Percentiles rank a stretch among this genome's conserved stretches.
These are phyloP conservation scores for Diplosphaera chodatii DNA, from an alignment of 139 green algal genomes.

Conservation along the genomic window DNA sequence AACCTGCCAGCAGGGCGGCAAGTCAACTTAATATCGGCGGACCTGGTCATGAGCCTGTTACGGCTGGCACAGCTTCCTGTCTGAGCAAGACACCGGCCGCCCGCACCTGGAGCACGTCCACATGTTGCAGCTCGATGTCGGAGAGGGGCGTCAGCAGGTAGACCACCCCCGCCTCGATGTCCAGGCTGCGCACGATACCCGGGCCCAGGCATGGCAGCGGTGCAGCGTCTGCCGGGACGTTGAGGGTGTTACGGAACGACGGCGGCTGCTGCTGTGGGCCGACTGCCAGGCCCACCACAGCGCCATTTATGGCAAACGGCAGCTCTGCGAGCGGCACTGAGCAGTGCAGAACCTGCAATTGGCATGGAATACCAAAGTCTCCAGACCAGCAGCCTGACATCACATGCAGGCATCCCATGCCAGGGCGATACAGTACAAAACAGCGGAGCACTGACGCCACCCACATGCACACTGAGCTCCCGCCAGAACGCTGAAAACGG, in stretches of 20 bases:
- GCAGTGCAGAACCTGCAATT: conserved; percentile 26
- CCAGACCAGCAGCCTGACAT: no score
- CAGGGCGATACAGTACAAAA: no score
- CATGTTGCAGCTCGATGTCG: conserved; percentile 25
- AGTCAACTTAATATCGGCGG: not conserved
- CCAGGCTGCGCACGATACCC: conserved; percentile 59
- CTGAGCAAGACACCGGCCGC: no score
- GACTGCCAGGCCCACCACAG: conserved; percentile 52
- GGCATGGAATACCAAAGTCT: not conserved
- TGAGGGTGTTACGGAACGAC: not conserved
- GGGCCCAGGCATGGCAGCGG: conserved; percentile 58
- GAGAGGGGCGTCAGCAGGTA: conserved; percentile 57
- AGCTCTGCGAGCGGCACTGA: conserved; percentile 26
- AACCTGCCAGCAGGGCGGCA: conserved; percentile 38
- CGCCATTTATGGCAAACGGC: conserved; percentile 51
- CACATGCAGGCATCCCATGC: no score
- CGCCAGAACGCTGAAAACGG: conserved; percentile 35
- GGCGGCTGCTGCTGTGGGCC: conserved; percentile 1
- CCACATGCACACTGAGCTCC: conserved; percentile 23
- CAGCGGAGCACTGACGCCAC: no score
- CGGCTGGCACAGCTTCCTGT: no score
- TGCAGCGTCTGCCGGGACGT: conserved; percentile 1
- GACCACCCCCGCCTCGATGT: conserved; percentile 25
- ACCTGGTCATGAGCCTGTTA: no score
- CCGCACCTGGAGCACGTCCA: conserved; percentile 21